Evolutionary conservation across 495 filamentous ascomycete genomes (phyloP).

Genomic region (Penicillium maclennaniae): DNA sequence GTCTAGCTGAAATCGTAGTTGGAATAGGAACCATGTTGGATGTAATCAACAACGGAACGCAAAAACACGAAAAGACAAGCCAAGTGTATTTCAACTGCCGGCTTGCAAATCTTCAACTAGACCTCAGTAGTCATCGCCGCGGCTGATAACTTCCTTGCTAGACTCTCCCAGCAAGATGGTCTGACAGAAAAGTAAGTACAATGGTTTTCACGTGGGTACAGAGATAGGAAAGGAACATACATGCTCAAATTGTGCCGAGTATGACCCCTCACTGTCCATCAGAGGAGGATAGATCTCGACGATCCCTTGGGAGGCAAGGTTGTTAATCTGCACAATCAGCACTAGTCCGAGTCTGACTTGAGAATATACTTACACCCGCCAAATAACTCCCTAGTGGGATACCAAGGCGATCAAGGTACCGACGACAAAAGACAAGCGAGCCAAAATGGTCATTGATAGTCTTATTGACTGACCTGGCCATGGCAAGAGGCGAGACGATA

Average conservation of each 20-base stretch:
- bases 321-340: constrained; percentile 40
- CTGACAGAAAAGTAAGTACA: constrained; percentile 10
- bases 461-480: constrained; percentile 55
- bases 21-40: constrained; percentile 6
- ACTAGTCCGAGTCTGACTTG: not conserved
- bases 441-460: constrained; percentile 64
- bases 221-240: constrained; percentile 29
- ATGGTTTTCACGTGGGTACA: not conserved
- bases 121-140: constrained; percentile 47
- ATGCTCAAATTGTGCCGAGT: constrained; percentile 61
- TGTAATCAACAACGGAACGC: not conserved
- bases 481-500: constrained; percentile 48
- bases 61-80: not conserved
- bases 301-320: constrained; percentile 49
- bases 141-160: constrained; percentile 49
- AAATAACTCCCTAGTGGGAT: constrained; percentile 51
- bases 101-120: not conserved
- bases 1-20: not conserved
- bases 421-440: constrained; percentile 57
- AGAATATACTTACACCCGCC: constrained; percentile 46
- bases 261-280: constrained; percentile 52
- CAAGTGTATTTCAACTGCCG: not conserved
- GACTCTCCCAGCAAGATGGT: constrained; percentile 45
- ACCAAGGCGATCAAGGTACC: constrained; percentile 61
- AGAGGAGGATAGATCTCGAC: constrained; percentile 53